These are phyloP conservation scores for Miamiensis avidus DNA, from an alignment of 169 alveolate genomes.

Conservation along the genomic window DNA sequence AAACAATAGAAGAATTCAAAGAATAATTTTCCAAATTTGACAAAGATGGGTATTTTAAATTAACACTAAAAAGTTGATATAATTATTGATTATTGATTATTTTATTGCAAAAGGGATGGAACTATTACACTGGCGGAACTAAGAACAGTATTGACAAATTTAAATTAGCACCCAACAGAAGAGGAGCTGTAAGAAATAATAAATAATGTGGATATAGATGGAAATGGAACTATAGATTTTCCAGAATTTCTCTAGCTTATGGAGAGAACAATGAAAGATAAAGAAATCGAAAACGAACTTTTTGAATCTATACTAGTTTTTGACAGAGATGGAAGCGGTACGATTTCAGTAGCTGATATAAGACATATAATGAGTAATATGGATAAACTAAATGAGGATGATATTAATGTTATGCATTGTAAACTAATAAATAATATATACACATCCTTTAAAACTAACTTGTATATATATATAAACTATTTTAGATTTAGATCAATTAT, in stretches of 20 bases:
- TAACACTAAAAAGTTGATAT: too few relatives aligned
- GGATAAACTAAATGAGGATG: constrained; percentile 98
- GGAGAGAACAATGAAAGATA: constrained; percentile 99
- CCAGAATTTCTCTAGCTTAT: constrained; percentile 98
- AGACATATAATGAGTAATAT: constrained; percentile 98
- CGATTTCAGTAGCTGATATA: constrained; percentile 98
- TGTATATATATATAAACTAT: too few relatives aligned
- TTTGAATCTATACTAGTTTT: constrained; percentile 98
- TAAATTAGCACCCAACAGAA: constrained; percentile 84
- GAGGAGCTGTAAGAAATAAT: constrained; percentile 87
- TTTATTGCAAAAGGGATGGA: too few relatives aligned
- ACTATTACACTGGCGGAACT: constrained; percentile 88
- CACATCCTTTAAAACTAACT: too few relatives aligned
- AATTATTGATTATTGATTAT: too few relatives aligned
- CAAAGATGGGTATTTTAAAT: too few relatives aligned
- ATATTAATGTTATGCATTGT: constrained; percentile 99
- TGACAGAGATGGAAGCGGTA: constrained; percentile 97
- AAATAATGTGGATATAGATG: constrained; percentile 85
- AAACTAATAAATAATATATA: too few relatives aligned
- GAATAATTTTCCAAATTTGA: too few relatives aligned
- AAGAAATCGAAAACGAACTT: constrained; percentile 99
- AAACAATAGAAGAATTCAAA: too few relatives aligned
- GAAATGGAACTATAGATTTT: constrained; percentile 95
- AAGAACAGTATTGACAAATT: constrained; percentile 88
- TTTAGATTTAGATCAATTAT: too few relatives aligned